phyloP scores from a whole-genome alignment of 2,329 filamentous ascomycete genomes.

The Cladosporium sp. region DNA sequence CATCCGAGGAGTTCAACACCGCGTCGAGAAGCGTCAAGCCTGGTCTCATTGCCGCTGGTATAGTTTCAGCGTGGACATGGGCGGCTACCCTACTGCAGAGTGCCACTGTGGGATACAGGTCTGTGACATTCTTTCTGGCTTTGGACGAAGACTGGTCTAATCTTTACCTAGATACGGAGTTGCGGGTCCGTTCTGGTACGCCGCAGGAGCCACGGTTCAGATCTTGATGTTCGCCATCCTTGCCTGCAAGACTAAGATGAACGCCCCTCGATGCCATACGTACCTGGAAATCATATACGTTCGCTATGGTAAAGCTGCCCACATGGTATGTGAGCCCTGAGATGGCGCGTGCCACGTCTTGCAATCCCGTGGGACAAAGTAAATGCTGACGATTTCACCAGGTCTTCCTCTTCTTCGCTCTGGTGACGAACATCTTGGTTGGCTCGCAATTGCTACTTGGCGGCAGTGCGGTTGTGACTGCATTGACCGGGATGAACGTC shows the following conservation, averaged over 20 bases:
- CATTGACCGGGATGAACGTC: conserved; percentile 40
- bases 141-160: background rate
- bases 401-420: conserved; percentile 20
- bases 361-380: too few relatives aligned
- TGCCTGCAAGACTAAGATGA: conserved; percentile 35
- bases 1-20: conserved; percentile 85
- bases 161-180: conserved; percentile 22
- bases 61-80: conserved; percentile 85
- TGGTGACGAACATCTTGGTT: conserved; percentile 40
- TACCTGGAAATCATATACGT: conserved; percentile 36
- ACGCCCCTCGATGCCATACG: conserved; percentile 28
- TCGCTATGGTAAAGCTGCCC: conserved; percentile 25
- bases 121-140: background rate
- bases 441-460: conserved; percentile 40
- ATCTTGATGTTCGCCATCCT: conserved; percentile 39
- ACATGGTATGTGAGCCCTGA: background rate
- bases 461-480: conserved; percentile 40
- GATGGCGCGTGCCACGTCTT: too few relatives aligned
- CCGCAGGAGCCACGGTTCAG: conserved; percentile 37
- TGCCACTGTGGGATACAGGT: conserved; percentile 27
- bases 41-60: conserved; percentile 74
- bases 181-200: conserved; percentile 31
- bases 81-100: conserved; percentile 31
- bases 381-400: background rate
- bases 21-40: conserved; percentile 81